Base-by-base conservation (phyloP, 352 stramenopile genomes). In the Thraustotheca clavata region DNA sequence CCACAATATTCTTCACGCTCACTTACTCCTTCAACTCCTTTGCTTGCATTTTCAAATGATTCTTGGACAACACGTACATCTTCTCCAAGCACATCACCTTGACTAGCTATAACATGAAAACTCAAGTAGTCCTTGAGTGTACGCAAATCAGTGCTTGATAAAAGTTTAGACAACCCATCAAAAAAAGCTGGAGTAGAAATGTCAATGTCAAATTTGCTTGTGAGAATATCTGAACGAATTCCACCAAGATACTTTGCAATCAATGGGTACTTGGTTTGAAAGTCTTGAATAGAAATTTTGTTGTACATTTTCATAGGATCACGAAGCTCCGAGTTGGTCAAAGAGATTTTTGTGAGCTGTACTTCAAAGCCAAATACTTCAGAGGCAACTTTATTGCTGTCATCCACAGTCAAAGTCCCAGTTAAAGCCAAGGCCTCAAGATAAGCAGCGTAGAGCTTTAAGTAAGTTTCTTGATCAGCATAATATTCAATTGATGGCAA, bases 231-330 rank as follows among this genome's bases (percentile, higher is more conserved):
- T 36, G 75, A 73, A 50, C 77, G 47, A 18, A 86, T 74, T 4
- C 79, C 79, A 36, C 71, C 68, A 14, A 88, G 33, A 68, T 82
- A 88, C 1, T 70, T 76, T 52, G 72, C 74, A 32, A 83, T 39
- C 47, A 76, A 77, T 20, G 79, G 79, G 32, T 80, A 88, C 60
- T 71, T 50, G 31, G 59, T 55, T 4, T 62, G 68, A 41, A 95
- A 75, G 4, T 91, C 69, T 0, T 74, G 57, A 46, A 96, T 83
- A 6, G 74, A 74, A 67, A 87, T 94, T 62, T 88, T 91, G 39
- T 87, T 94, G 68, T 83, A 96, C 4, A 88, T 96, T 2, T 74
- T 76, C 66, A 87, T 80, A 14, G 85, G 89, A 76, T 97, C 74
- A 2, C 88, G 71, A 57, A 91, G 74, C 41, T 92, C 86, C 3